Evolutionary conservation across 176 grass and related monocot species (phyloP), one percentile per base, ranked within the genome.

Genomic region (Carex cristatella): DNA sequence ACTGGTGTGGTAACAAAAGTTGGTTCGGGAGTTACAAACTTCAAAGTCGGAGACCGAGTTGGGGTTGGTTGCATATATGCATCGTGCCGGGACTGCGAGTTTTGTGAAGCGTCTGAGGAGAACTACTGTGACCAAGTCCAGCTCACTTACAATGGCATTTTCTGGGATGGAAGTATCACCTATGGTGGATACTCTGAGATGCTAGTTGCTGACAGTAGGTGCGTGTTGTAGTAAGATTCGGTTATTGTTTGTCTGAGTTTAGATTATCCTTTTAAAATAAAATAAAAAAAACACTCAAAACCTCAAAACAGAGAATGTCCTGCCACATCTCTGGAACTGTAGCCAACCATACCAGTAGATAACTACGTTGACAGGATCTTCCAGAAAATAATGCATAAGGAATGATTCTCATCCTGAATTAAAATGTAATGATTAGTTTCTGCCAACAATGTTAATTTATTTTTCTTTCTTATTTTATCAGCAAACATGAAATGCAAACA

Each of bases 121-220:
- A 97, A 97, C 86, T 97, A 97, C 89, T 97, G 94, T 60, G 90
- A 92, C 76, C 64, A 91, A 65, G 61, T 97, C 15, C 32, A 87
- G 44, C 90, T 97, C 66, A 97, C 94, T 15, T 97, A 93, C 90
- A 97, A 94, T 63, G 86, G 92, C 79, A 67, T 97, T 65, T 94
- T 88, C 84, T 91, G 90, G 92, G 94, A 97, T 65, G 94, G 94
- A 30, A 97, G 81, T 66, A 78, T 94, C 81, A 94, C 94, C 9
- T 97, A 97, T 82, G 94, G 94, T 63, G 94, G 94, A 30, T 97
- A 94, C 87, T 97, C 94, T 3, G 49, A 69, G 27, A 87, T 90
- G 90, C 19, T 94, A 19, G 94, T 97, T 0, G 92, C 92, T 4
- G 42, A 97, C 86, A 87, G 89, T 42, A 61, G 94, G 61, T 91